These are phyloP conservation scores for Mycosphaerelloides madeirae DNA, from an alignment of 2,329 filamentous ascomycete species.

Conservation along the genomic window DNA sequence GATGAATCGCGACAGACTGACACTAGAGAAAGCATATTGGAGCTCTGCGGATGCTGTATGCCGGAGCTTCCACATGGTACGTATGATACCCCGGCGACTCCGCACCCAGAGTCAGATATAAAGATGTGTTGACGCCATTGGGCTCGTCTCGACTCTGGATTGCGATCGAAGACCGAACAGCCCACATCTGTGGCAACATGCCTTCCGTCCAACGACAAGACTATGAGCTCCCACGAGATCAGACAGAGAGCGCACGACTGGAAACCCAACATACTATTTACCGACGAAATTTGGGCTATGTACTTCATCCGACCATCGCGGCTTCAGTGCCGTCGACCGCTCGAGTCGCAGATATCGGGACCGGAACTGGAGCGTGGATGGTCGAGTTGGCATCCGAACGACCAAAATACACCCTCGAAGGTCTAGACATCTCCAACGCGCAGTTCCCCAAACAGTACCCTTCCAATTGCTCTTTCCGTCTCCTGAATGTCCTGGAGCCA, in stretches of 20 bases:
- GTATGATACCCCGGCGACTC: too few relatives aligned
- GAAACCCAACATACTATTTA: conserved; percentile 16
- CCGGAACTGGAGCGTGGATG: conserved; percentile 22
- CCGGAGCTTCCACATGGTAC: too few relatives aligned
- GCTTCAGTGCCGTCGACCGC: conserved; percentile 7
- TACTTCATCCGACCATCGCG: conserved; percentile 17
- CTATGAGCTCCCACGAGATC: conserved; percentile 17
- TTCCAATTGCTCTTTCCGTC: conserved; percentile 1
- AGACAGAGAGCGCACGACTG: conserved; percentile 14
- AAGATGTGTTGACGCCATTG: too few relatives aligned
- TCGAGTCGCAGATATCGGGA: conserved; percentile 20
- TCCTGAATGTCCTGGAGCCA: conserved; percentile 17
- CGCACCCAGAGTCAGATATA: too few relatives aligned
- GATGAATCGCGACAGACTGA: too few relatives aligned
- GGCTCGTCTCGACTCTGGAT: too few relatives aligned
- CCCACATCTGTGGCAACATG: too few relatives aligned
- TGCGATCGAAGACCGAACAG: too few relatives aligned
- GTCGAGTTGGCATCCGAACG: conserved; percentile 10
- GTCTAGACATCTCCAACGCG: conserved; percentile 18
- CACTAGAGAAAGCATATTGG: too few relatives aligned
- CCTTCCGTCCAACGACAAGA: too few relatives aligned
- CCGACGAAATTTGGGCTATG: conserved; percentile 12
- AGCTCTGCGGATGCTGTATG: too few relatives aligned
- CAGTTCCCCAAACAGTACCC: conserved; percentile 15
- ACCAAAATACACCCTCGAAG: conserved; percentile 7